Evolutionary conservation across 2,329 filamentous ascomycete species (phyloP).

Genomic region (Colletotrichum paranaense): DNA sequence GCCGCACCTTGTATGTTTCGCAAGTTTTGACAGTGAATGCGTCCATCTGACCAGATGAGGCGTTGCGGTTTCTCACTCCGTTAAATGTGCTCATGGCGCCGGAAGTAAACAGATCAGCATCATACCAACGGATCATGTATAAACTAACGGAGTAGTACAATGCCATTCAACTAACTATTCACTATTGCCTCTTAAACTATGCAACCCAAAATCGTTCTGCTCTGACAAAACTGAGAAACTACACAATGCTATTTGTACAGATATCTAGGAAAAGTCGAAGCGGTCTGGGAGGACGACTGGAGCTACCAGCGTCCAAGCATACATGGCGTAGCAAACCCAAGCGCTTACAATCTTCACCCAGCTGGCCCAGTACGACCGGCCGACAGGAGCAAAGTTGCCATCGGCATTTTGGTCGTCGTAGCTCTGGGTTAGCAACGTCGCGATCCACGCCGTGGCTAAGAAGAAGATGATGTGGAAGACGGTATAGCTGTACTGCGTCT

Average conservation of each 20-base stretch:
- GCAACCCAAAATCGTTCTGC: not conserved
- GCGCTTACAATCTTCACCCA: conserved; percentile 99
- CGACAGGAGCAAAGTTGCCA: conserved; percentile 89
- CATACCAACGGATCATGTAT: not conserved
- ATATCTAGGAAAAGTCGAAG: conserved; percentile 70
- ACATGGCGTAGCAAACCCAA: conserved; percentile 96
- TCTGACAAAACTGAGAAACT: not conserved
- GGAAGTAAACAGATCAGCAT: too few relatives aligned
- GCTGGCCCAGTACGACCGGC: conserved; percentile 94
- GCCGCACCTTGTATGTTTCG: not conserved
- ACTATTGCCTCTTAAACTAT: not conserved
- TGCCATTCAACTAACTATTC: not conserved
- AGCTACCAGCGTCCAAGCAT: conserved; percentile 91
- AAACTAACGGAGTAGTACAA: not conserved
- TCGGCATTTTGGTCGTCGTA: conserved; percentile 70
- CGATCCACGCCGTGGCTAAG: conserved; percentile 94
- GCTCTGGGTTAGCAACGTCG: conserved; percentile 84
- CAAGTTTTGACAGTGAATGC: not conserved
- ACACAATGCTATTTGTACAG: not conserved
- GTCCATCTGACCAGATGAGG: not conserved
- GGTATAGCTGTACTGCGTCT: conserved; percentile 95
- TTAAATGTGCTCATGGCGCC: not conserved
- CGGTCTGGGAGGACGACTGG: conserved; percentile 87
- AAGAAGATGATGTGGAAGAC: conserved; percentile 99
- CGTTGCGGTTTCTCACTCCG: not conserved